phyloP scores from a whole-genome alignment of 2,329 filamentous ascomycete species.

The Pestalotiopsis sp. region DNA sequence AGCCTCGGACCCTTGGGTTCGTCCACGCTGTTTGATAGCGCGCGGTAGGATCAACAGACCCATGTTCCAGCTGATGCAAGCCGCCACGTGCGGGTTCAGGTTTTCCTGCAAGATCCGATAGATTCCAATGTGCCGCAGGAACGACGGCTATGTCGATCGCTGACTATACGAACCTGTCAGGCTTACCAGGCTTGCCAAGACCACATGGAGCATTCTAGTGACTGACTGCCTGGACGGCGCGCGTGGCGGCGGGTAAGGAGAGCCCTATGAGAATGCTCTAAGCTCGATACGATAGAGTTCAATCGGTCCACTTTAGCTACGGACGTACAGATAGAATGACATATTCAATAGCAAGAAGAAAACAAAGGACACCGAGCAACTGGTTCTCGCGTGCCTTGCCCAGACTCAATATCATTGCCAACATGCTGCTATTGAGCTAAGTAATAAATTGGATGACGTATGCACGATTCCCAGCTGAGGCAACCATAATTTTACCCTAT shows the following conservation, averaged over 20 bases:
- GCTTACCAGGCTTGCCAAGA: not conserved
- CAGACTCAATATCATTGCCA: not conserved
- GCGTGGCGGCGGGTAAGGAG: not conserved
- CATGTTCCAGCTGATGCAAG: constrained; percentile 2
- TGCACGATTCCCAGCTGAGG: not conserved
- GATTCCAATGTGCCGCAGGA: not conserved
- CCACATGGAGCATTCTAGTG: not conserved
- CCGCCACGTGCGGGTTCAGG: not conserved
- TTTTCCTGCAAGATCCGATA: not conserved
- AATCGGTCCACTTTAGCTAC: not conserved
- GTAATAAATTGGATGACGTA: not conserved
- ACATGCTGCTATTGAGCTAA: not conserved
- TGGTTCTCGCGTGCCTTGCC: not conserved
- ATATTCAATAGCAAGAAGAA: not conserved
- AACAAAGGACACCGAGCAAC: not conserved
- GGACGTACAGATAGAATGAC: not conserved
- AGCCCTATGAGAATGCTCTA: not conserved
- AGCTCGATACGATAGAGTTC: not conserved
- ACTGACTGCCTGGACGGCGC: not conserved
- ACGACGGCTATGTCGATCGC: not conserved
- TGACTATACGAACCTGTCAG: not conserved
- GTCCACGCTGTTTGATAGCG: not conserved
- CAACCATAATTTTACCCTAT: not conserved
- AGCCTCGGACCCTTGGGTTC: not conserved
- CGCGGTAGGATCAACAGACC: not conserved